Percentiles rank a stretch among this genome's conserved stretches.
Conservation (phyloP, 805 yeast genomes). For the Starmerella bacillaris region DNA sequence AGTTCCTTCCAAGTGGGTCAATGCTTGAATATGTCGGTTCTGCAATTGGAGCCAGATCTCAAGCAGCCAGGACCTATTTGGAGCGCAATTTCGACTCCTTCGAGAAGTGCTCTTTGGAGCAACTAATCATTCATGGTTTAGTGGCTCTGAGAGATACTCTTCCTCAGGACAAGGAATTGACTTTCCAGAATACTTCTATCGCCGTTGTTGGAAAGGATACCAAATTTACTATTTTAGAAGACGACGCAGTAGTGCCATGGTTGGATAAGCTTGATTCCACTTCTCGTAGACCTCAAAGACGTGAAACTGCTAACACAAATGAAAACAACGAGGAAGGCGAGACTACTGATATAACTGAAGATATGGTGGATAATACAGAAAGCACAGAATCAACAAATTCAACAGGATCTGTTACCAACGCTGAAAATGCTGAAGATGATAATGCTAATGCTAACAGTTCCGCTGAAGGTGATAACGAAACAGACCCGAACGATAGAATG, state of each 20-base stretch:
- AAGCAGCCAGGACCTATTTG: constrained; percentile 89
- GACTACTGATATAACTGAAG: constrained; percentile 12
- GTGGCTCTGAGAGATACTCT: constrained; percentile 85
- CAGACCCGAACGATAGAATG: constrained; percentile 2
- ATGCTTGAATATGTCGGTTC: constrained; percentile 81
- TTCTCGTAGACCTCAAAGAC: constrained; percentile 31
- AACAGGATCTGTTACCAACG: too few species aligned
- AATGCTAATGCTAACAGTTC: not conserved
- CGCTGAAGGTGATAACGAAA: constrained; percentile 1
- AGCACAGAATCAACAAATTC: too few species aligned
- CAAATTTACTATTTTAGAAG: constrained; percentile 64
- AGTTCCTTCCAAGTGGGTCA: constrained; percentile 91
- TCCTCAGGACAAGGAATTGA: constrained; percentile 84
- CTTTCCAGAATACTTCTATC: constrained; percentile 65
- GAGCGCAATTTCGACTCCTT: constrained; percentile 69
- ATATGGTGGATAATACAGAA: too few species aligned
- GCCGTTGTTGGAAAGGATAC: constrained; percentile 78
- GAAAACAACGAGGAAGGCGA: constrained; percentile 5
- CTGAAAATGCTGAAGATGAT: not conserved
- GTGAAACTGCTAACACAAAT: constrained; percentile 5
- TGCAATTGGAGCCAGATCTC: constrained; percentile 96
- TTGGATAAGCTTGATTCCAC: constrained; percentile 54
- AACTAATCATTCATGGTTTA: constrained; percentile 69
- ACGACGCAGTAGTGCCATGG: constrained; percentile 74
- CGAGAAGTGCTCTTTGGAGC: constrained; percentile 42